These are phyloP conservation scores for Lasiosphaeris hirsuta DNA, from an alignment of 495 filamentous ascomycete genomes.

Conservation along the genomic window DNA sequence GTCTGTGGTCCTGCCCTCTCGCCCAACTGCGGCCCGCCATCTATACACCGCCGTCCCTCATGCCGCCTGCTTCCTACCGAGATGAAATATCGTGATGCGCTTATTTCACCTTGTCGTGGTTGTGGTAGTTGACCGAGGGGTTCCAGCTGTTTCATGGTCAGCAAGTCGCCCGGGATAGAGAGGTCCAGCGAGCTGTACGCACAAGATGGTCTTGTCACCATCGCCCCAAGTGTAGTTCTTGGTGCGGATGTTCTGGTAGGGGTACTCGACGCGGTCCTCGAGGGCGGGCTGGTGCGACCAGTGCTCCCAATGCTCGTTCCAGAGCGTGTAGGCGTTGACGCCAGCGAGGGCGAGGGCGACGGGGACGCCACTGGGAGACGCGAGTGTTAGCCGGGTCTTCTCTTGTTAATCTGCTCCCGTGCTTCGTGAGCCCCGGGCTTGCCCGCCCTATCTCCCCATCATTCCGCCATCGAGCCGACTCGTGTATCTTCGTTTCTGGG, in stretches of 20 bases:
- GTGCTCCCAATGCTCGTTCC: constrained; percentile 96
- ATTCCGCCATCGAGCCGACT: too few relatives aligned
- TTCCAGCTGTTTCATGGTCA: constrained; percentile 71
- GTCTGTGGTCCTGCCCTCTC: neutral
- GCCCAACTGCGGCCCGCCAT: neutral
- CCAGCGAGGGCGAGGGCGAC: constrained; percentile 66
- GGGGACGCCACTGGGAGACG: constrained; percentile 55
- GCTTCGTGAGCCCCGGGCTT: too few relatives aligned
- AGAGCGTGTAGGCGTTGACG: constrained; percentile 82
- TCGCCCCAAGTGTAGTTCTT: constrained; percentile 92
- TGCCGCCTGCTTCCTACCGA: neutral
- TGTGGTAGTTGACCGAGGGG: constrained; percentile 89
- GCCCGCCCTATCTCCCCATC: too few relatives aligned
- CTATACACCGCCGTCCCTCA: neutral
- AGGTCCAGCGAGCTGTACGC: constrained; percentile 16
- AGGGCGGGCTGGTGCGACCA: constrained; percentile 80
- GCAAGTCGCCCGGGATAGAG: neutral
- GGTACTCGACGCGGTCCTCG: constrained; percentile 84
- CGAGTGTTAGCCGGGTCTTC: constrained; percentile 15
- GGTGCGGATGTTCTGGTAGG: constrained; percentile 87
- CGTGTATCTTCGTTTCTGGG: too few relatives aligned
- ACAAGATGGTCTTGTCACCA: constrained; percentile 71
- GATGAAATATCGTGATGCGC: neutral
- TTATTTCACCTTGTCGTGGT: constrained; percentile 73
- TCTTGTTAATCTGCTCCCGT: neutral